These are phyloP conservation scores for Spinacia oleracea DNA, from an alignment of 179 eudicot genomes.

Conservation along the genomic window DNA sequence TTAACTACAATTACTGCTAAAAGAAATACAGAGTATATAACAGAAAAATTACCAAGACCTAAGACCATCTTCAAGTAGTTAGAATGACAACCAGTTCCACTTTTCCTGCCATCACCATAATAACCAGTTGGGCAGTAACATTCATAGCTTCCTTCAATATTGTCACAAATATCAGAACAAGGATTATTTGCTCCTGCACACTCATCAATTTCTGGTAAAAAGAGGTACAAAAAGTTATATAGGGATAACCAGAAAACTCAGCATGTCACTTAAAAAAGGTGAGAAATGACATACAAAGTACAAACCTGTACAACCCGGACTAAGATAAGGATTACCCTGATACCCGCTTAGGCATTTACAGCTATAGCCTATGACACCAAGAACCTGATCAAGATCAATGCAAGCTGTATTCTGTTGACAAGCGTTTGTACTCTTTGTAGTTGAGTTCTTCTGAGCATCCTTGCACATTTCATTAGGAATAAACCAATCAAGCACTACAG, in stretches of 20 bases:
- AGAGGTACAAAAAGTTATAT: background rate
- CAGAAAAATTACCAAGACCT: slow-evolving; percentile 7
- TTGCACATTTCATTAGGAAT: slow-evolving; percentile 27
- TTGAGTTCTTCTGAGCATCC: slow-evolving; percentile 24
- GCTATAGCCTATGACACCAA: slow-evolving; percentile 30
- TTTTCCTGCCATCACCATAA: slow-evolving; percentile 35
- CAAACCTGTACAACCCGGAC: slow-evolving; percentile 39
- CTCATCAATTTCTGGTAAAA: slow-evolving; percentile 42
- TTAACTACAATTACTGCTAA: background rate
- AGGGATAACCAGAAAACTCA: background rate
- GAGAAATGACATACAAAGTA: background rate
- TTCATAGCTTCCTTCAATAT: slow-evolving; percentile 38
- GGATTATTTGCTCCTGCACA: slow-evolving; percentile 30
- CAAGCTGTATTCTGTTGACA: slow-evolving; percentile 31
- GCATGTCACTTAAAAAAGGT: background rate
- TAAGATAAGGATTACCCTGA: slow-evolving; percentile 47
- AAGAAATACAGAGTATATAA: background rate
- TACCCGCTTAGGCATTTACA: slow-evolving; percentile 38
- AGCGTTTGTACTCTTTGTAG: slow-evolving; percentile 25
- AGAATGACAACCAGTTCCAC: slow-evolving; percentile 34
- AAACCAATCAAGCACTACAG: slow-evolving; percentile 44
- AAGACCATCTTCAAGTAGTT: slow-evolving; percentile 7
- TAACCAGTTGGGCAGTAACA: slow-evolving; percentile 40
- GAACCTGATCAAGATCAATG: background rate
- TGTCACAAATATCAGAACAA: slow-evolving; percentile 38